These are phyloP conservation scores for Hanseniaspora thailandica DNA, from an alignment of 805 yeast genomes.

Conservation along the genomic window DNA sequence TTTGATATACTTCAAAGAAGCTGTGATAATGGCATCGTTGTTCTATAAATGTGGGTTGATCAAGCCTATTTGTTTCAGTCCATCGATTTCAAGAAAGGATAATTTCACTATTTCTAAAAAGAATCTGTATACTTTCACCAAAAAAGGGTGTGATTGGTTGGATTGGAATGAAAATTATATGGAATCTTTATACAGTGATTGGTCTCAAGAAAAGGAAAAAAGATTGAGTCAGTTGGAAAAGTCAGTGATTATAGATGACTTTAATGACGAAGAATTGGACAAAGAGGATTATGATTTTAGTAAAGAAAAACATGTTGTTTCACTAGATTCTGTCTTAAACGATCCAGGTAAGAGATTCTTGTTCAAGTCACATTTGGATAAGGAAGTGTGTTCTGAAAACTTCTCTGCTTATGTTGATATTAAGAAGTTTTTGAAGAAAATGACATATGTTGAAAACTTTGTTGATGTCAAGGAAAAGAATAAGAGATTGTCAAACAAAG, in stretches of 20 bases:
- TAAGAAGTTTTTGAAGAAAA: conserved; percentile 38
- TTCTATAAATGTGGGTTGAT: conserved; percentile 40
- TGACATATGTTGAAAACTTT: conserved; percentile 35
- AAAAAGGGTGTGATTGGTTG: conserved; percentile 33
- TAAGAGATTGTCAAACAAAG: conserved; percentile 13
- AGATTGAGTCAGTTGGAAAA: conserved; percentile 16
- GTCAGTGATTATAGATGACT: conserved; percentile 13
- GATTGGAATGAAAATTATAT: conserved; percentile 25
- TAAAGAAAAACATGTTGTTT: background rate
- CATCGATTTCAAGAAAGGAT: conserved; percentile 27
- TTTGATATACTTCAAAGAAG: conserved; percentile 41
- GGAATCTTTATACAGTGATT: conserved; percentile 3
- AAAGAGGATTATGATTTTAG: background rate
- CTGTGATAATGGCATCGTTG: conserved; percentile 40
- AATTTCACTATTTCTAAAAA: conserved; percentile 30
- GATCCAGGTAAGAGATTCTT: conserved; percentile 70
- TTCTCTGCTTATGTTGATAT: conserved; percentile 59
- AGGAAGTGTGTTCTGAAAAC: conserved; percentile 62
- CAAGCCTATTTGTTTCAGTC: conserved; percentile 32
- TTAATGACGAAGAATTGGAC: conserved; percentile 15
- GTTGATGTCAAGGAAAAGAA: conserved; percentile 22
- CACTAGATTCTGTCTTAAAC: conserved; percentile 35
- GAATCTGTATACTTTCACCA: conserved; percentile 35
- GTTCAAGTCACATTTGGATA: conserved; percentile 53
- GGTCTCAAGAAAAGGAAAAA: conserved; percentile 1